Evolutionary conservation across 257 asterid genomes (phyloP).

Genomic region (Solanum ossicruentum): DNA sequence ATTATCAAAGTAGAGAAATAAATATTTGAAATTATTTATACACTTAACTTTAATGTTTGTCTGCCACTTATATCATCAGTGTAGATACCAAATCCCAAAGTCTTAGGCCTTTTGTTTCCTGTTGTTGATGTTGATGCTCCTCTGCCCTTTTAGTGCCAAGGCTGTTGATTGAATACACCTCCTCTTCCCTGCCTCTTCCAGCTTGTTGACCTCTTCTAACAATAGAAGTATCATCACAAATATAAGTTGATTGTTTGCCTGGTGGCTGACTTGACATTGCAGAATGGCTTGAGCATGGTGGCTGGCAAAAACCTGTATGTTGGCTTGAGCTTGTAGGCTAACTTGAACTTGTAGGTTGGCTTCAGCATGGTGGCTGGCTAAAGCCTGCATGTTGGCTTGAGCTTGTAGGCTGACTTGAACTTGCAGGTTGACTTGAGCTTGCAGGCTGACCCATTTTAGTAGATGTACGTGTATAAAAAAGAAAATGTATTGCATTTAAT

Average conservation of each 20-base stretch:
- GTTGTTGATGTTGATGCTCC: neutral
- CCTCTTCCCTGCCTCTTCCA: accelerated
- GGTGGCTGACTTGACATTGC: neutral
- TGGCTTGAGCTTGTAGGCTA: neutral
- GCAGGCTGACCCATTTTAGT: neutral
- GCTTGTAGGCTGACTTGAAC: too few species aligned
- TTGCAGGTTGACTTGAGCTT: too few species aligned
- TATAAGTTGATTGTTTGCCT: too few species aligned
- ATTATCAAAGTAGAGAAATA: too few species aligned
- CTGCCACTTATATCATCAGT: too few species aligned
- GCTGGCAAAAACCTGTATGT: neutral
- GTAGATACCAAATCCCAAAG: too few species aligned
- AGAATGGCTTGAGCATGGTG: neutral
- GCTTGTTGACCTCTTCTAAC: neutral
- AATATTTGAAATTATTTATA: too few species aligned
- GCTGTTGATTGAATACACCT: neutral
- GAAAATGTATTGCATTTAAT: too few species aligned
- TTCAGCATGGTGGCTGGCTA: too few species aligned
- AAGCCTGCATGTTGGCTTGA: too few species aligned
- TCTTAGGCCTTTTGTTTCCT: neutral
- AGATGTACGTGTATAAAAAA: neutral
- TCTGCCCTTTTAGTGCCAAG: too few species aligned
- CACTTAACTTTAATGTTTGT: too few species aligned
- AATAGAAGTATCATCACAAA: neutral
- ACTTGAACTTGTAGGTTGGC: neutral